Percentiles rank a stretch among this genome's conserved stretches.
phyloP scores from a whole-genome alignment of 2,329 filamentous ascomycete genomes.

The Phaeosphaeriaceae sp. region DNA sequence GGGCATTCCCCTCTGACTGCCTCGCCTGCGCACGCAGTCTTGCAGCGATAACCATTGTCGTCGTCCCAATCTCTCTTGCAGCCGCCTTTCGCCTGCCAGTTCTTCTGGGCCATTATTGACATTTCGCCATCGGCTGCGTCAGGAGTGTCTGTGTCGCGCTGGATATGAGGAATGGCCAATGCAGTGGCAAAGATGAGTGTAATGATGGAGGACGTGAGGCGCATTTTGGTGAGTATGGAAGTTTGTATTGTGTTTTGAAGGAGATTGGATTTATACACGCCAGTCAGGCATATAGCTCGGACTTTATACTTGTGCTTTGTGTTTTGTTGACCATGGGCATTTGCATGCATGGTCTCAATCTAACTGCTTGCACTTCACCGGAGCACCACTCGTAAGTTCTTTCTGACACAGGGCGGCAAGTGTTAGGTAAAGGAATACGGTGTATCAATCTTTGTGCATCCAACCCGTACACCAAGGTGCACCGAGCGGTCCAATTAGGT shows the following conservation, averaged over 20 bases:
- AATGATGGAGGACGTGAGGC: not conserved
- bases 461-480: not conserved
- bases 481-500: not conserved
- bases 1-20: not conserved
- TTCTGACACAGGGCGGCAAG: not conserved
- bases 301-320: not conserved
- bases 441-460: not conserved
- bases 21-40: not conserved
- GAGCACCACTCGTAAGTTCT: not conserved
- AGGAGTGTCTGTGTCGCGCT: not conserved
- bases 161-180: not conserved
- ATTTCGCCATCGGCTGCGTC: not conserved
- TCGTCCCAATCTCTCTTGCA: not conserved
- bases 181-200: not conserved
- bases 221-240: not conserved
- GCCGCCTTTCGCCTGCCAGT: not conserved
- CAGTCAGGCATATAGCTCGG: not conserved
- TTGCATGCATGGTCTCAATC: not conserved
- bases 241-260: not conserved
- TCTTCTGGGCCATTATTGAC: not conserved
- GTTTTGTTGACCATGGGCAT: not conserved
- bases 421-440: not conserved
- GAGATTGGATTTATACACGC: not conserved
- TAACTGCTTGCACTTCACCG: not conserved
- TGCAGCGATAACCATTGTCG: not conserved